These are phyloP conservation scores for Camellia japonica DNA, from an alignment of 148 eudicot species.

Conservation along the genomic window DNA sequence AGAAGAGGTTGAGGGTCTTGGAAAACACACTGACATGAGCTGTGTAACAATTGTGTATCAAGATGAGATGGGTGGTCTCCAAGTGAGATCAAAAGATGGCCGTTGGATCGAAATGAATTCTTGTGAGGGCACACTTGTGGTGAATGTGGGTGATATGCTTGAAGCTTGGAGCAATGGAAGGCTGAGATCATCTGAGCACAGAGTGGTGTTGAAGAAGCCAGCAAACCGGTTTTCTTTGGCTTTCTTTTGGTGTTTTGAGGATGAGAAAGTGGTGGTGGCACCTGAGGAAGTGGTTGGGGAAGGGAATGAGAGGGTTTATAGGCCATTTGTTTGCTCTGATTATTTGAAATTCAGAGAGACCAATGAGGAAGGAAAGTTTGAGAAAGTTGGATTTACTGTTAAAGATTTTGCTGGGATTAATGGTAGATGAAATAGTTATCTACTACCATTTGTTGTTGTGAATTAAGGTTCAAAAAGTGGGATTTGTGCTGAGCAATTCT, in stretches of 20 bases:
- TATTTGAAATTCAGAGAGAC: slow-evolving; percentile 68
- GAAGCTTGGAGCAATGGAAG: slow-evolving; percentile 92
- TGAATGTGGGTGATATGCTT: slow-evolving; percentile 82
- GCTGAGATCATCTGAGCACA: slow-evolving; percentile 75
- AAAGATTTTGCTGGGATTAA: slow-evolving; percentile 66
- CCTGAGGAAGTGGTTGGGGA: slow-evolving; percentile 73
- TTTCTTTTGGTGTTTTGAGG: slow-evolving; percentile 87
- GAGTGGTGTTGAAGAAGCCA: slow-evolving; percentile 59
- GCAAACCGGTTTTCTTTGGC: slow-evolving; percentile 62
- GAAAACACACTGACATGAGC: slow-evolving; percentile 87
- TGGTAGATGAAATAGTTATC: not conserved
- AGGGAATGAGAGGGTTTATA: slow-evolving; percentile 45
- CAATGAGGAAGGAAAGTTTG: slow-evolving; percentile 70
- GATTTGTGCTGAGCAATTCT: not conserved
- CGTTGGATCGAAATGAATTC: slow-evolving; percentile 64
- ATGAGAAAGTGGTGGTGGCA: slow-evolving; percentile 65
- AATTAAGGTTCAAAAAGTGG: not conserved
- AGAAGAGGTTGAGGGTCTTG: slow-evolving; percentile 63
- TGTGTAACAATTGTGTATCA: slow-evolving; percentile 82
- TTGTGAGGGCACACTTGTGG: slow-evolving; percentile 60
- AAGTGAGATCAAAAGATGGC: slow-evolving; percentile 65
- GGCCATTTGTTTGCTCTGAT: slow-evolving; percentile 57
- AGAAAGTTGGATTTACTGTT: slow-evolving; percentile 79
- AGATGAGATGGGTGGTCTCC: slow-evolving; percentile 80
- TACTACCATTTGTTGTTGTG: not conserved